A percentile compares a stretch with the other conserved stretches of the same genome.
Evolutionary conservation across 495 filamentous ascomycete species (phyloP).

Genomic region (Neurospora sp.): DNA sequence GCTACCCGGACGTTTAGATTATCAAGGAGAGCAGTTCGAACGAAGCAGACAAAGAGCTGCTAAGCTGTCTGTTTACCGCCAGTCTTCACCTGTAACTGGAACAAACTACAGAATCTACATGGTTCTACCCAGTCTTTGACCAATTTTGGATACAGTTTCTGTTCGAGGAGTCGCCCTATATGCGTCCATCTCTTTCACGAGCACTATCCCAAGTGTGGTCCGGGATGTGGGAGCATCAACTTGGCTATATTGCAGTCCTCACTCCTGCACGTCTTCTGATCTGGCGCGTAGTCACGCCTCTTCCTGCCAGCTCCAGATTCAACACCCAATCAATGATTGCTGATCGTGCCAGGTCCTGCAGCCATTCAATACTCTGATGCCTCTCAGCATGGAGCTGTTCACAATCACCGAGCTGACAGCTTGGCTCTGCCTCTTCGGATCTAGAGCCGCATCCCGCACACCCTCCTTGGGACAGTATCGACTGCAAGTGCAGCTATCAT

Average conservation of each 20-base stretch:
- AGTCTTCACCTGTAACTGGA: neutral
- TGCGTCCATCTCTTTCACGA: neutral
- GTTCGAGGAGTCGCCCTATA: neutral
- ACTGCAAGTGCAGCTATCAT: neutral
- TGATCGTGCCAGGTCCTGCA: neutral
- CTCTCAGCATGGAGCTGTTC: constrained; percentile 1
- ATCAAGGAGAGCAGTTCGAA: neutral
- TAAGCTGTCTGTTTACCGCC: neutral
- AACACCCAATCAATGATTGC: neutral
- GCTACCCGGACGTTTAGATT: neutral
- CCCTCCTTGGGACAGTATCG: neutral
- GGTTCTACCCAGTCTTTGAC: neutral
- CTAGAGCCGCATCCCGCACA: neutral
- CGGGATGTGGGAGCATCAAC: neutral
- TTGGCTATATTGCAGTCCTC: neutral
- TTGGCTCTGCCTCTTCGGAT: neutral
- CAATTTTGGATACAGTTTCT: neutral
- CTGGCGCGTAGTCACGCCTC: neutral
- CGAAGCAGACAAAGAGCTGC: neutral
- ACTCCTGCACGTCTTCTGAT: neutral
- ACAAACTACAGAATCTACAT: neutral
- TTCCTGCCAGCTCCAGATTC: neutral
- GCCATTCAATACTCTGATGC: constrained; percentile 4
- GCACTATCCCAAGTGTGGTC: neutral
- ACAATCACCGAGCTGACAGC: constrained; percentile 2